These are phyloP conservation scores for Phoenix dactylifera DNA, from an alignment of 176 grass and related monocot genomes.

Conservation along the genomic window DNA sequence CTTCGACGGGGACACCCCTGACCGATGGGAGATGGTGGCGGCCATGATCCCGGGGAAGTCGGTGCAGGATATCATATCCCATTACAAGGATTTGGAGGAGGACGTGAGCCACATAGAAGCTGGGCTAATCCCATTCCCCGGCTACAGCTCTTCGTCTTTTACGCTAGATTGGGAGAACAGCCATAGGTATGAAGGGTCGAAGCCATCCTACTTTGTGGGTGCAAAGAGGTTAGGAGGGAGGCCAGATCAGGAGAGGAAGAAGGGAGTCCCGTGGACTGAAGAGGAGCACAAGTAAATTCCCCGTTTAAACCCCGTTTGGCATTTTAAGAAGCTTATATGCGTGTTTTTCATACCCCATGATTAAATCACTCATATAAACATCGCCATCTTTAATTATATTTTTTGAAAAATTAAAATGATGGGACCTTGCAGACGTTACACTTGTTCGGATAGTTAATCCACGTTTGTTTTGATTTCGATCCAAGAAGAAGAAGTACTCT, in stretches of 20 bases:
- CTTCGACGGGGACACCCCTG: constrained; percentile 1
- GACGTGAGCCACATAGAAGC: constrained; percentile 7
- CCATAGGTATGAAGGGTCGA: neutral
- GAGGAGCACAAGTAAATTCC: constrained; percentile 14
- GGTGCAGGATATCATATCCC: neutral
- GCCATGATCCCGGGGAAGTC: constrained; percentile 9
- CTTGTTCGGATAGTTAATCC: no score
- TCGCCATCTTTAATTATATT: no score
- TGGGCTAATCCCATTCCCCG: constrained; percentile 1
- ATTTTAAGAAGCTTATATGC: no score
- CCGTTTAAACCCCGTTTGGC: neutral
- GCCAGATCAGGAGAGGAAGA: constrained; percentile 11
- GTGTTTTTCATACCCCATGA: no score
- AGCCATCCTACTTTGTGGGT: neutral
- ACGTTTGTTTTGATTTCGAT: no score
- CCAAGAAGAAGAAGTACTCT: no score
- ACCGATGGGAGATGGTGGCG: constrained; percentile 17
- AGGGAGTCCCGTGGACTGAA: constrained; percentile 12
- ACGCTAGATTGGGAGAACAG: neutral
- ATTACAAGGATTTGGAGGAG: neutral
- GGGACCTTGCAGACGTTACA: no score
- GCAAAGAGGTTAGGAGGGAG: neutral
- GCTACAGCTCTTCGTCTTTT: constrained; percentile 2
- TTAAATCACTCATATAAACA: no score
- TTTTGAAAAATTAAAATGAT: no score